Evolutionary conservation across 352 stramenopile species (phyloP).

Genomic region (Pythium pyrilobum): DNA sequence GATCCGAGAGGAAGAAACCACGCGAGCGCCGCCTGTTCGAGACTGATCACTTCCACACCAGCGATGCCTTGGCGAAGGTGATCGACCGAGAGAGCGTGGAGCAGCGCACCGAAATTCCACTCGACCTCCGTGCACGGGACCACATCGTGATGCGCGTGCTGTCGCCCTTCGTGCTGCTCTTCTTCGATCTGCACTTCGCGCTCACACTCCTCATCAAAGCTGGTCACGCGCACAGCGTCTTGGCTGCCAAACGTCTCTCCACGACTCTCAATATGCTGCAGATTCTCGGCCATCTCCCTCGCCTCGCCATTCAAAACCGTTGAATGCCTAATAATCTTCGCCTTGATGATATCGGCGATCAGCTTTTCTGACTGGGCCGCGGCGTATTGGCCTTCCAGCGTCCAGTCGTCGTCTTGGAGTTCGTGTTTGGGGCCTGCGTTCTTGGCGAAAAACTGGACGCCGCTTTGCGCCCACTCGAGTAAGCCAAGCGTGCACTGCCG

Average conservation of each 20-base stretch:
- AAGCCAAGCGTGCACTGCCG: conserved; percentile 51
- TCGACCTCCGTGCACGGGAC: not conserved
- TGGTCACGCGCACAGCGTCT: conserved; percentile 28
- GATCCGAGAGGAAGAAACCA: not conserved
- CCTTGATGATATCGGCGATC: conserved; percentile 30
- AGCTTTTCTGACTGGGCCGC: conserved; percentile 16
- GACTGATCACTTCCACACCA: not conserved
- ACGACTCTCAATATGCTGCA: conserved; percentile 12
- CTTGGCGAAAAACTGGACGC: conserved; percentile 55
- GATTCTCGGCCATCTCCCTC: not conserved
- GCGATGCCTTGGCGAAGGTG: not conserved
- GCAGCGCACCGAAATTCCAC: not conserved
- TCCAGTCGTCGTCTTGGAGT: conserved; percentile 46
- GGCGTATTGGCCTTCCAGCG: conserved; percentile 33
- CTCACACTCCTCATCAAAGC: conserved; percentile 44
- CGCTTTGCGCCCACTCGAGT: conserved; percentile 75
- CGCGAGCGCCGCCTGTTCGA: not conserved
- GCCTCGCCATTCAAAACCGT: not conserved
- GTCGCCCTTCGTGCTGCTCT: conserved; percentile 25
- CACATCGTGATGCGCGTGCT: not conserved
- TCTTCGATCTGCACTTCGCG: conserved; percentile 46
- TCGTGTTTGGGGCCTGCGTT: conserved; percentile 18
- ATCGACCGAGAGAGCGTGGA: not conserved
- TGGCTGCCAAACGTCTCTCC: conserved; percentile 25
- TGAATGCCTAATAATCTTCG: not conserved